Evolutionary conservation across 2,329 filamentous ascomycete genomes (phyloP).

Genomic region (Botrytis galanthina): DNA sequence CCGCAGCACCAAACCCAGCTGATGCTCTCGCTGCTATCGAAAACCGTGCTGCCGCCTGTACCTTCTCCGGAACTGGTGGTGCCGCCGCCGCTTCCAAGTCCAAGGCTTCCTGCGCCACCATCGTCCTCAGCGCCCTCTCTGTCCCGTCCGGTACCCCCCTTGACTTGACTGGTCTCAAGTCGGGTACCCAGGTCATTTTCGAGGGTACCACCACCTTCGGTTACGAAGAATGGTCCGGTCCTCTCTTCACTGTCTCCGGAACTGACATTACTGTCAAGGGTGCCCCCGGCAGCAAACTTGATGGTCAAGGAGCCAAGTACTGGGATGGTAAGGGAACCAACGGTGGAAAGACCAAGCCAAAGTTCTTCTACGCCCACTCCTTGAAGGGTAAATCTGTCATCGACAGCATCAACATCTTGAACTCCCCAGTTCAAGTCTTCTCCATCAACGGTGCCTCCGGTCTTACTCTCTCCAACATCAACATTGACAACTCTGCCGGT

Average conservation of each 20-base stretch:
- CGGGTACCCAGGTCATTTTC: slow-evolving; percentile 57
- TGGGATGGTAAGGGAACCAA: slow-evolving; percentile 61
- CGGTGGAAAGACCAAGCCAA: slow-evolving; percentile 60
- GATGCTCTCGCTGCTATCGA: slow-evolving; percentile 6
- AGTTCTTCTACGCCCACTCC: slow-evolving; percentile 58
- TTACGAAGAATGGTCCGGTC: slow-evolving; percentile 64
- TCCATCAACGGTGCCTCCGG: slow-evolving; percentile 45
- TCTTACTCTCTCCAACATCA: slow-evolving; percentile 49
- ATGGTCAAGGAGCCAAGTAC: slow-evolving; percentile 48
- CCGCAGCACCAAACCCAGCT: slow-evolving; percentile 30
- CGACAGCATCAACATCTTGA: slow-evolving; percentile 50
- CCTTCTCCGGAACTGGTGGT: slow-evolving; percentile 52
- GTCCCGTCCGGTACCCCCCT: slow-evolving; percentile 60
- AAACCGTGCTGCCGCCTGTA: slow-evolving; percentile 46
- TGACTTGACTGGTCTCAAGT: slow-evolving; percentile 53
- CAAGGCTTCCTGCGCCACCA: slow-evolving; percentile 53
- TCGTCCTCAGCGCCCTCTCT: slow-evolving; percentile 51
- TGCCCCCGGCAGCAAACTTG: slow-evolving; percentile 42
- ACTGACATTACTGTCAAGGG: slow-evolving; percentile 31
- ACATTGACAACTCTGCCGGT: slow-evolving; percentile 57
- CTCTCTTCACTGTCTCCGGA: slow-evolving; percentile 50
- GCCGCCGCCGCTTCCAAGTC: slow-evolving; percentile 48
- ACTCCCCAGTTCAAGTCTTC: slow-evolving; percentile 55
- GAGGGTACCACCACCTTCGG: slow-evolving; percentile 65
- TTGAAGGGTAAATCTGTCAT: slow-evolving; percentile 50